A percentile compares a stretch with the other conserved stretches of the same genome.
phyloP scores from a whole-genome alignment of 768 basidiomycete species.

The Crepidotus variabilis region DNA sequence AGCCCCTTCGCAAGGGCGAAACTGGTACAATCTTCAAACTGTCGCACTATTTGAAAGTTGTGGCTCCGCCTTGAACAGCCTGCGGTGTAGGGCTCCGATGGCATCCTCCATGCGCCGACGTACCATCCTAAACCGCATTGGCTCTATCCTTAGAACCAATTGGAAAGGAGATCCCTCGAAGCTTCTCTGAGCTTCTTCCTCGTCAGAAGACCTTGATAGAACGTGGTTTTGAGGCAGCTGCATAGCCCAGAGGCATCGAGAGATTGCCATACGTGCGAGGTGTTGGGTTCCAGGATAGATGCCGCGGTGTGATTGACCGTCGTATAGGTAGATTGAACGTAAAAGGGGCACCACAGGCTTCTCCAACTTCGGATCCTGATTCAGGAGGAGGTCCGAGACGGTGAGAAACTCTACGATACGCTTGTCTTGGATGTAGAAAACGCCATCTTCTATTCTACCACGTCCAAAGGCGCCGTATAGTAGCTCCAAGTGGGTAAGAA shows the following conservation, averaged over 20 bases:
- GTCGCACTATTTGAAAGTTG: too few relatives aligned
- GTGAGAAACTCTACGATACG: not conserved
- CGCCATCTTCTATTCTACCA: not conserved
- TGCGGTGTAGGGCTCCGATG: not conserved
- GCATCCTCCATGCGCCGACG: not conserved
- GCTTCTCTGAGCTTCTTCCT: not conserved
- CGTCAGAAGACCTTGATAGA: not conserved
- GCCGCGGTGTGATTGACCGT: not conserved
- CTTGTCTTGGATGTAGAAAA: not conserved
- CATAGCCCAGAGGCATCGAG: not conserved
- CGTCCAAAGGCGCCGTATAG: not conserved
- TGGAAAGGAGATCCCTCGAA: not conserved
- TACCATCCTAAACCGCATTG: not conserved
- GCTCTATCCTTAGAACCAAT: not conserved
- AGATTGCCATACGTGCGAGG: not conserved
- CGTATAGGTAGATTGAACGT: not conserved
- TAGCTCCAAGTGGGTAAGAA: not conserved
- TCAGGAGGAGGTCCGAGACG: not conserved
- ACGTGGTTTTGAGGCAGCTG: not conserved
- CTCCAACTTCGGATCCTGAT: not conserved
- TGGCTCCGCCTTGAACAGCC: too few relatives aligned
- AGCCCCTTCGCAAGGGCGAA: too few relatives aligned
- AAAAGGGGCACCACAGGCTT: not conserved
- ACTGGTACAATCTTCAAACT: too few relatives aligned
- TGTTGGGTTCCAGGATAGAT: not conserved